Evolutionary conservation across 208 protist species (phyloP).

Genomic region (Acanthamoeba sp.): DNA sequence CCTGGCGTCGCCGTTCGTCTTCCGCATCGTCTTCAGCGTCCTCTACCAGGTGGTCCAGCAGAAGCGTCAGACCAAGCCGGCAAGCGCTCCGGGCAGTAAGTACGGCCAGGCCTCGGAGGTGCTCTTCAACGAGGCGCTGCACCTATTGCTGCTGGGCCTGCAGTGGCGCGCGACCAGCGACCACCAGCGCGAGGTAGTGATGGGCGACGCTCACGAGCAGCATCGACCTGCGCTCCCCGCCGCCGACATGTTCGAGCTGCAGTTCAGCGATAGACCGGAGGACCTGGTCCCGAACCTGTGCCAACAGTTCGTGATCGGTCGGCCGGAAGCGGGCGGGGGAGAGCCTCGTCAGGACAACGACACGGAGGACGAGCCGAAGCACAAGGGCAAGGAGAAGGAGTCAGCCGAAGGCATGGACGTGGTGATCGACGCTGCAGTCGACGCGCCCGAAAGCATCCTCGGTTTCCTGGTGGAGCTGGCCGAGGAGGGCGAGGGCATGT

Average conservation of each 20-base stretch:
- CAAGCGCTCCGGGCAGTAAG: neutral
- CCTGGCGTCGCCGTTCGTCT: conserved; percentile 6
- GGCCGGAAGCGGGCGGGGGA: neutral
- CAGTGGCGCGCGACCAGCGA: neutral
- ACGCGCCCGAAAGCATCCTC: neutral
- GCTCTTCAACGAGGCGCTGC: conserved; percentile 41
- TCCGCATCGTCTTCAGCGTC: conserved; percentile 7
- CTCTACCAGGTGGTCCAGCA: conserved; percentile 56
- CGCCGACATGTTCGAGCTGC: neutral
- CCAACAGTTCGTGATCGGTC: conserved; percentile 13
- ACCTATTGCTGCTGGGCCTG: neutral
- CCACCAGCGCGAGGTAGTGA: neutral
- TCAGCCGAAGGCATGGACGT: neutral
- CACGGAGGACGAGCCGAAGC: neutral
- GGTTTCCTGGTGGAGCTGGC: conserved; percentile 1
- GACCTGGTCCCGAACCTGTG: conserved; percentile 24
- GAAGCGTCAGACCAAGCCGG: neutral
- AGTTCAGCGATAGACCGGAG: neutral
- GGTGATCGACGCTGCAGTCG: neutral
- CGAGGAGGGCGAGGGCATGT: neutral
- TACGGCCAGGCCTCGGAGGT: conserved; percentile 8
- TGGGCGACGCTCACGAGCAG: neutral
- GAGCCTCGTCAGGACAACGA: neutral
- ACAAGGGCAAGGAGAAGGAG: conserved; percentile 16
- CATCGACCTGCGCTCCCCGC: neutral